These are phyloP conservation scores for Marasmius fiardii DNA, from an alignment of 1,284 basidiomycete species.

Conservation along the genomic window DNA sequence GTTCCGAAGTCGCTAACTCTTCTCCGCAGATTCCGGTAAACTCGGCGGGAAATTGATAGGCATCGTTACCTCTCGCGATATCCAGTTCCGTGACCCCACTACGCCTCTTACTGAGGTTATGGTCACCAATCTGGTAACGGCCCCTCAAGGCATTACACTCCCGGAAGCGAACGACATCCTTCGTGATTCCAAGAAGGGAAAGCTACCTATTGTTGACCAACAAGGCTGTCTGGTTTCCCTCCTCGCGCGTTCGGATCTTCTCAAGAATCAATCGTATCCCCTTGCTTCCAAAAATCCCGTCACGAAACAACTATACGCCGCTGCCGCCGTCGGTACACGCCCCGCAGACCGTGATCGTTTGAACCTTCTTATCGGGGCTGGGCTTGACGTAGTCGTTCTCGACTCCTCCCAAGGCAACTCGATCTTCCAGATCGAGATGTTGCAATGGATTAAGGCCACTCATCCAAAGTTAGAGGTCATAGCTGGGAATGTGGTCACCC, in stretches of 20 bases:
- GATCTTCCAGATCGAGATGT: slow-evolving; percentile 92
- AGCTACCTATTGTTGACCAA: slow-evolving; percentile 86
- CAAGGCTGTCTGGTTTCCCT: slow-evolving; percentile 80
- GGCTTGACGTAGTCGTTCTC: slow-evolving; percentile 92
- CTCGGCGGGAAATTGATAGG: slow-evolving; percentile 92
- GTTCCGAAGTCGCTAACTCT: slow-evolving; percentile 23
- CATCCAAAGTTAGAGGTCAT: slow-evolving; percentile 89
- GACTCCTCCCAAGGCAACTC: slow-evolving; percentile 99
- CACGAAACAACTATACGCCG: slow-evolving; percentile 96
- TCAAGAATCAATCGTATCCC: slow-evolving; percentile 98
- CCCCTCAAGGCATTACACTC: slow-evolving; percentile 83
- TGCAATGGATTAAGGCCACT: slow-evolving; percentile 89
- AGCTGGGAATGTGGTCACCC: slow-evolving; percentile 96
- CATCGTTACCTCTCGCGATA: slow-evolving; percentile 95
- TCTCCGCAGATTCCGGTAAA: slow-evolving; percentile 72
- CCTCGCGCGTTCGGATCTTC: slow-evolving; percentile 92
- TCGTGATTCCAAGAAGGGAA: slow-evolving; percentile 97
- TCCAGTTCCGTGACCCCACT: slow-evolving; percentile 83
- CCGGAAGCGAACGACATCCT: slow-evolving; percentile 93
- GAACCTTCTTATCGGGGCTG: slow-evolving; percentile 85
- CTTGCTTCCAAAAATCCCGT: slow-evolving; percentile 90
- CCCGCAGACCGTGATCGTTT: slow-evolving; percentile 88
- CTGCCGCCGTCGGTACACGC: slow-evolving; percentile 95
- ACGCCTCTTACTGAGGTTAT: slow-evolving; percentile 85
- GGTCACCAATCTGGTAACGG: slow-evolving; percentile 85